phyloP scores from a whole-genome alignment of 1,284 basidiomycete genomes.

The Calocybe gambosa region DNA sequence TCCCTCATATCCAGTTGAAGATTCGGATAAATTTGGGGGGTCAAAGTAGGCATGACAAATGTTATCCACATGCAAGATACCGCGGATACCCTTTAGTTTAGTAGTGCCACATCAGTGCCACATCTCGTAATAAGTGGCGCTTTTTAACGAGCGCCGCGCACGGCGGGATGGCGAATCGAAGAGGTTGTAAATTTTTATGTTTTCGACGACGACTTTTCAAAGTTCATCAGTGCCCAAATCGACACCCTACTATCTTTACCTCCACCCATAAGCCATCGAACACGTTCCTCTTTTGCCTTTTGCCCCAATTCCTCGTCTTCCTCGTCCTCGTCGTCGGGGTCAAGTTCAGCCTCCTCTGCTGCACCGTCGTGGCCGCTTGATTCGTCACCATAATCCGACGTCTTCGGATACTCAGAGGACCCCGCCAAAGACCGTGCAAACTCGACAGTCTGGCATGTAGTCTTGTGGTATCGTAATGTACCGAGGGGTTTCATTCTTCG shows the following conservation, averaged over 20 bases:
- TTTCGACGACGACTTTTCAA: conserved; percentile 32
- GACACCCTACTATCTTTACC: conserved; percentile 72
- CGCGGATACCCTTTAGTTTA: conserved; percentile 51
- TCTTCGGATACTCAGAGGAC: neutral
- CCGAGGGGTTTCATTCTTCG: conserved; percentile 75
- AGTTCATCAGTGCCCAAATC: conserved; percentile 74
- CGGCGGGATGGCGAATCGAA: too few relatives aligned
- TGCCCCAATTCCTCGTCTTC: conserved; percentile 45
- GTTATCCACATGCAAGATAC: conserved; percentile 6
- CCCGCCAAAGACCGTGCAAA: conserved; percentile 47
- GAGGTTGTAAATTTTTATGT: too few relatives aligned
- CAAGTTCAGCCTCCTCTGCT: conserved; percentile 39
- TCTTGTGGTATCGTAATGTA: conserved; percentile 73
- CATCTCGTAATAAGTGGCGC: too few relatives aligned
- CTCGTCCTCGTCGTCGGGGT: conserved; percentile 33
- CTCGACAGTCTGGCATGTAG: conserved; percentile 60
- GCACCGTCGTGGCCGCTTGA: conserved; percentile 3
- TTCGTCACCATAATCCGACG: neutral
- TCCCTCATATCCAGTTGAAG: too few relatives aligned
- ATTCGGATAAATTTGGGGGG: too few relatives aligned
- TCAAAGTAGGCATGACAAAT: conserved; percentile 3
- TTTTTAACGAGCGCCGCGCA: too few relatives aligned
- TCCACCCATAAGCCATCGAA: conserved; percentile 67
- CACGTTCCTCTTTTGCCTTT: conserved; percentile 33
- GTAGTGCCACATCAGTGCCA: too few relatives aligned